These are phyloP conservation scores for Evernia prunastri DNA, from an alignment of 495 filamentous ascomycete genomes.

Conservation along the genomic window DNA sequence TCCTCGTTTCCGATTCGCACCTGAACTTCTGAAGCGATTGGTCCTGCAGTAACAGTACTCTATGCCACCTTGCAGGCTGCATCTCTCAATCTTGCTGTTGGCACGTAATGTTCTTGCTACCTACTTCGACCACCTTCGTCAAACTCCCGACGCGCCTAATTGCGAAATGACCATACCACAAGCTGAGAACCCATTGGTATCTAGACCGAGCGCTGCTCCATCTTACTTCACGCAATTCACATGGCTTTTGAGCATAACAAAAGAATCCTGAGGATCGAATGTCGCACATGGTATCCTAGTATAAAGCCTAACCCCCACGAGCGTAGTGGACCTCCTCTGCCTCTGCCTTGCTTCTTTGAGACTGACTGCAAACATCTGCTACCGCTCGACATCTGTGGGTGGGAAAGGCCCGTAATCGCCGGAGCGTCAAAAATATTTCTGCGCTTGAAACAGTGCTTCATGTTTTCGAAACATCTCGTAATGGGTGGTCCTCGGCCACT, in stretches of 20 bases:
- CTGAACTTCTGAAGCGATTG: too few species aligned
- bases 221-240: background rate
- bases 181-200: background rate
- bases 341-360: background rate
- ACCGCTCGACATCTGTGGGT: background rate
- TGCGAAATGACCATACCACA: too few species aligned
- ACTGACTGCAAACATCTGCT: background rate
- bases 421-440: background rate
- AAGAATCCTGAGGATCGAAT: background rate
- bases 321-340: background rate
- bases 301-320: background rate
- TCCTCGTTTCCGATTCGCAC: background rate
- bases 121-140: background rate
- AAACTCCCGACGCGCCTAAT: background rate
- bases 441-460: background rate
- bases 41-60: too few species aligned
- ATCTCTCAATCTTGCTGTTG: background rate
- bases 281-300: background rate
- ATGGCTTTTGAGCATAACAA: too few species aligned
- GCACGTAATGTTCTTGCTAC: background rate
- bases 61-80: too few species aligned
- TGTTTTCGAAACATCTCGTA: background rate
- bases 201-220: background rate
- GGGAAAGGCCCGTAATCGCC: too few species aligned
- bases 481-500: background rate